Base-by-base conservation (phyloP, 805 yeast species). In the Candida sanyiensis region DNA sequence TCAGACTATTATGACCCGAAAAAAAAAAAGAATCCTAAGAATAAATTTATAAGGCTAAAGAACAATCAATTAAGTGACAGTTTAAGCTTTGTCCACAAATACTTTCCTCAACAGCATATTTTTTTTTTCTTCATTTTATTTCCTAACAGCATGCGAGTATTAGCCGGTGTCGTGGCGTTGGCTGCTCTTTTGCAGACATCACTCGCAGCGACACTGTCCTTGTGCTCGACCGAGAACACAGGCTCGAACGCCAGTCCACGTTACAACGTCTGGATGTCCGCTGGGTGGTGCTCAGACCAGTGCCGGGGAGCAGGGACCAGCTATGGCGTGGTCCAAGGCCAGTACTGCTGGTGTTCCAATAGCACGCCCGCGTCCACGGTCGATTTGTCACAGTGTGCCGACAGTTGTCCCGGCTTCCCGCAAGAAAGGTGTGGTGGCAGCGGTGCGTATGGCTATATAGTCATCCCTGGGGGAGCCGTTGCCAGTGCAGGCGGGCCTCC, bases 311-410 rank as follows among this genome's bases (percentile, higher is more conserved):
- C 36, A 3, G 43, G 43, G 9, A 21, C 28, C 4, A 70, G 62
- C 44, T 75, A 67, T 42, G 86, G 77, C 13, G 67, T 80, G 28
- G 57, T 79, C 26, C 76, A 64, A 46, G 66, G 63, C n/a, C 44
- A 59, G 27, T 27, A 61, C 33, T 80, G 87, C 55, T 80, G 82
- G 80, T 80, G 87, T 52, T 67, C 83, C 6, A 67, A 78, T 49
- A 45, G 50, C 7, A 56, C 68, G 16, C 85, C 86, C 0, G 62
- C 51, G 1, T 47, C 54, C 13, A 64, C 77, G 0, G 63, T 62
- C 0, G 45, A 50, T 21, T 28, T 62, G 9, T 33, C 49, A 11
- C 34, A 49, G 7, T 70, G 75, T 45, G 43, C 54, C 25, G 61
- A 52, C 10, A 33, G 43, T 13, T 71, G 76, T 48, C 73, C 75